Evolutionary conservation across 1,139 yeast genomes (phyloP).

Genomic region (Debaryomyces sp.): DNA sequence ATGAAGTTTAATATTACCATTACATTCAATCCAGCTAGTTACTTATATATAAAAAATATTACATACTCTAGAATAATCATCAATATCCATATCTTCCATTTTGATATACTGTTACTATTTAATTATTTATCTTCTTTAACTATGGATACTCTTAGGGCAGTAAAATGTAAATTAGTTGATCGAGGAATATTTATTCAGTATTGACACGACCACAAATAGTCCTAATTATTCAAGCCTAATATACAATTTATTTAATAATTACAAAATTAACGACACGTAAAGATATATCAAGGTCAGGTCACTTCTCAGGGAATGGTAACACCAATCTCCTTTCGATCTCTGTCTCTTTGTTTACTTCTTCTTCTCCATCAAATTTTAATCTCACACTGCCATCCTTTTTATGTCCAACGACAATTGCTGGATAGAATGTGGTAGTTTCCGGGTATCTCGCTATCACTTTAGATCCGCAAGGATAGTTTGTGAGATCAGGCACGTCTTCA

Average conservation of each 20-base stretch:
- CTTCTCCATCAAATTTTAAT: constrained; percentile 93
- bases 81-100: constrained; percentile 59
- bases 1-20: constrained; percentile 6
- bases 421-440: constrained; percentile 95
- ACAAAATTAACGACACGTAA: not conserved
- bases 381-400: constrained; percentile 77
- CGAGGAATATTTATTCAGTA: constrained; percentile 5
- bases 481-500: constrained; percentile 42
- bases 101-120: constrained; percentile 1
- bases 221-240: not conserved
- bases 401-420: constrained; percentile 86
- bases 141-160: not conserved
- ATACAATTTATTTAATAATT: not conserved
- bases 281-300: constrained; percentile 3
- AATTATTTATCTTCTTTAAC: not conserved
- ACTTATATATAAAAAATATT: constrained; percentile 2
- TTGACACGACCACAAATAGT: constrained; percentile 7
- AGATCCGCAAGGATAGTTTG: constrained; percentile 71
- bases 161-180: not conserved
- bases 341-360: constrained; percentile 93
- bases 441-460: constrained; percentile 94
- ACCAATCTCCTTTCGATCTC: constrained; percentile 87
- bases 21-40: constrained; percentile 7
- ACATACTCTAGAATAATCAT: constrained; percentile 57
- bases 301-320: constrained; percentile 65